Evolutionary conservation across 1,284 basidiomycete species (phyloP).

Genomic region (Cryptococcus jaspeensis): DNA sequence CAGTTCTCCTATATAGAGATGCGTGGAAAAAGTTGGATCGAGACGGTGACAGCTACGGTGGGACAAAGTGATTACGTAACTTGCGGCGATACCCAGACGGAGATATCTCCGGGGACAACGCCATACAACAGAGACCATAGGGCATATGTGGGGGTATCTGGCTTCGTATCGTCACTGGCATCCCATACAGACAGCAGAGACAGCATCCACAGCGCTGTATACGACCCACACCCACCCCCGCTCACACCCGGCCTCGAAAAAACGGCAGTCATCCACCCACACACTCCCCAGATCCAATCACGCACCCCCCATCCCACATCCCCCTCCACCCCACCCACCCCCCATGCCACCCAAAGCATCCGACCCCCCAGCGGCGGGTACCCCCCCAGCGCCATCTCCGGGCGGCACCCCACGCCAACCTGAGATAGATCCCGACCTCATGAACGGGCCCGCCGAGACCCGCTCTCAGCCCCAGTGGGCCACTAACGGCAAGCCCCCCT

Average conservation of each 20-base stretch:
- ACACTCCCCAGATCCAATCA: background rate
- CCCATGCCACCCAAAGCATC: background rate
- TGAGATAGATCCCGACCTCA: constrained; percentile 38
- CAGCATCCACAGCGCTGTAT: too few relatives aligned
- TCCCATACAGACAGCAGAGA: too few relatives aligned
- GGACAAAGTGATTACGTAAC: background rate
- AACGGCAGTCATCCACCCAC: too few relatives aligned
- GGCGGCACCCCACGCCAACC: constrained; percentile 6
- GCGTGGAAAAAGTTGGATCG: background rate
- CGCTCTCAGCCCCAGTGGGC: constrained; percentile 1
- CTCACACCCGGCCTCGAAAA: too few relatives aligned
- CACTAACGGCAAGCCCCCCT: constrained; percentile 3
- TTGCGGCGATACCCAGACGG: too few relatives aligned
- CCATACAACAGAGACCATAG: too few relatives aligned
- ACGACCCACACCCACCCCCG: too few relatives aligned
- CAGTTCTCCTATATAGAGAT: background rate
- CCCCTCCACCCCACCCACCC: background rate
- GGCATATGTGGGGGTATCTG: too few relatives aligned
- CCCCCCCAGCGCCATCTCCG: constrained; percentile 4
- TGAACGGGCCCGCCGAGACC: constrained; percentile 27
- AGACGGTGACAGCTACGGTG: background rate
- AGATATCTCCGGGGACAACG: too few relatives aligned
- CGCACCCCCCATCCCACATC: background rate
- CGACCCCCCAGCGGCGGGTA: background rate
- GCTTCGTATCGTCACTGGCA: too few relatives aligned